phyloP scores from a whole-genome alignment of 2,329 filamentous ascomycete genomes.

The Colletotrichum nymphaeae region DNA sequence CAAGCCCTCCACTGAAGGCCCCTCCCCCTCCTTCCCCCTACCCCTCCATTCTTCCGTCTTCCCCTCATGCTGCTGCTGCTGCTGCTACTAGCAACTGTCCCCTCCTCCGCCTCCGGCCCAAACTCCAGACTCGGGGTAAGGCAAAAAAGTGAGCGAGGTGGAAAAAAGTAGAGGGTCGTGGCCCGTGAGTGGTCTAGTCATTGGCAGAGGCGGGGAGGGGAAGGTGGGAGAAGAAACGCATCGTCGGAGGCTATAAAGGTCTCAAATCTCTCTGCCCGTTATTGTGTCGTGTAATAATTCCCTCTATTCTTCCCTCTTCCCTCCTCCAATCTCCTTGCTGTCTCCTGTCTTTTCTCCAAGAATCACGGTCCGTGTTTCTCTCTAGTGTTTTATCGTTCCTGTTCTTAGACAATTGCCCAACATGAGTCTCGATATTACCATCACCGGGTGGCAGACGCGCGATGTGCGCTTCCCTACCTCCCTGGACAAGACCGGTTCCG shows the following conservation, averaged over 20 bases:
- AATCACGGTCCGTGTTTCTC: not conserved
- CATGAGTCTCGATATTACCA: conserved; percentile 70
- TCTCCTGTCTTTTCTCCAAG: not conserved
- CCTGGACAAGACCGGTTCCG: conserved; percentile 93
- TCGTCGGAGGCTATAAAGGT: conserved; percentile 27
- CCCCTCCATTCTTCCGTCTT: conserved; percentile 3
- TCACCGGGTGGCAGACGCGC: conserved; percentile 77
- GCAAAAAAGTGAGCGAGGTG: conserved; percentile 12
- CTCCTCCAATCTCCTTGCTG: not conserved
- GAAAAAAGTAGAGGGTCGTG: conserved; percentile 17
- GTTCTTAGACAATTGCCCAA: not conserved
- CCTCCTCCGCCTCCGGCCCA: conserved; percentile 17
- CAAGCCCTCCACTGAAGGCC: conserved; percentile 12
- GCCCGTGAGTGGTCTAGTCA: conserved; percentile 12
- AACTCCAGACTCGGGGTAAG: conserved; percentile 26
- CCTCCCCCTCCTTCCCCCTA: conserved; percentile 8
- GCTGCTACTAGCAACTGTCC: not conserved
- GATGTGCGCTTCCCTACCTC: conserved; percentile 91
- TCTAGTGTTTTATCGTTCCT: not conserved
- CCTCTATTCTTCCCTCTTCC: not conserved
- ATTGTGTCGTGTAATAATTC: not conserved
- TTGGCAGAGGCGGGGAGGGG: conserved; percentile 4
- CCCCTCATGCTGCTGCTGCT: conserved; percentile 12
- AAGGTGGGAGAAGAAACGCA: not conserved
- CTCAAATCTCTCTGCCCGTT: not conserved